Percentiles rank a stretch among this genome's conserved stretches.
Conservation (phyloP, 1,139 yeast species). For the Yamadazyma blattariae region DNA sequence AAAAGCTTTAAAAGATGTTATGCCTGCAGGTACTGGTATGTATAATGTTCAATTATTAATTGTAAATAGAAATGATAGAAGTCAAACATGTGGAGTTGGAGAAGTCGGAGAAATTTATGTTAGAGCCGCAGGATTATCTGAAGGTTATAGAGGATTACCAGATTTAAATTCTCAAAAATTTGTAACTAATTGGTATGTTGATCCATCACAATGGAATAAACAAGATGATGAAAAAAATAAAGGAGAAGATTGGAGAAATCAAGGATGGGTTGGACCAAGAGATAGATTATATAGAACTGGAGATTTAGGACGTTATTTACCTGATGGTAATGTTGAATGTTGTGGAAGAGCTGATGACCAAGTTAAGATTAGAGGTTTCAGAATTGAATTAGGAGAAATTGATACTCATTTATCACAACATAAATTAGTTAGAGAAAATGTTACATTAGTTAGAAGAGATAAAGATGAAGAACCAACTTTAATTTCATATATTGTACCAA, state of each 20-base stretch:
- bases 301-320: conserved; percentile 92
- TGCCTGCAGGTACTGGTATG: conserved; percentile 99
- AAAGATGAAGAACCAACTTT: conserved; percentile 90
- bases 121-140: conserved; percentile 97
- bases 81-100: conserved; percentile 95
- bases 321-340: conserved; percentile 97
- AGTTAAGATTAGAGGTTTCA: conserved; percentile 96
- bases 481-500: conserved; percentile 90
- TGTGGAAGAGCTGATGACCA: conserved; percentile 99
- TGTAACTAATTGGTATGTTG: conserved; percentile 85
- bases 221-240: conserved; percentile 42
- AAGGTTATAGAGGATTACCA: conserved; percentile 90
- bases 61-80: conserved; percentile 83
- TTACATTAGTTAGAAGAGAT: conserved; percentile 90
- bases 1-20: conserved; percentile 84
- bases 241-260: conserved; percentile 65
- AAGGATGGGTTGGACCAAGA: conserved; percentile 89
- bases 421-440: conserved; percentile 84
- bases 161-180: conserved; percentile 86
- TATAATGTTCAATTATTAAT: conserved; percentile 88
- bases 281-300: conserved; percentile 97
- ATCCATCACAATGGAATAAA: conserved; percentile 55
- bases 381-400: conserved; percentile 97
- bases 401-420: conserved; percentile 96
- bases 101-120: conserved; percentile 98